Percentiles rank a stretch among this genome's conserved stretches.
phyloP scores from a whole-genome alignment of 495 filamentous ascomycete species.

The Lindgomyces ingoldianus region DNA sequence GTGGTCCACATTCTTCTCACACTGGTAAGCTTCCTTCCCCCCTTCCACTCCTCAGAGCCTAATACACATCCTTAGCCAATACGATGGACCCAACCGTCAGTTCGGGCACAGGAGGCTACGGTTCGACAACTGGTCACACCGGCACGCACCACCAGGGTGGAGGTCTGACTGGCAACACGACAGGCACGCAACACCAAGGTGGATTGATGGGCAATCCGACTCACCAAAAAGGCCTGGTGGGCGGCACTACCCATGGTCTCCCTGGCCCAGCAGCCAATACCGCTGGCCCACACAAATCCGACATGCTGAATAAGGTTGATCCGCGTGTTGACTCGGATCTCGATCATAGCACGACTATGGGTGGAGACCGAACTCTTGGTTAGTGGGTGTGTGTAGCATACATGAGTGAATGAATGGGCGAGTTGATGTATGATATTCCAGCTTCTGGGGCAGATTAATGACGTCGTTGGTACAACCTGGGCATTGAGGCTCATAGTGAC shows the following conservation, averaged over 20 bases:
- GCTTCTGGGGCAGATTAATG: slow-evolving; percentile 45
- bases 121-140: slow-evolving; percentile 5
- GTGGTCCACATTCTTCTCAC: not conserved
- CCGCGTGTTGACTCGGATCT: slow-evolving; percentile 54
- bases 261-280: slow-evolving; percentile 42
- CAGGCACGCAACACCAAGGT: not conserved
- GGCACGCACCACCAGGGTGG: not conserved
- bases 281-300: slow-evolving; percentile 55
- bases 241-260: no score
- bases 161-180: not conserved
- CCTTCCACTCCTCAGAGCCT: no score
- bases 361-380: slow-evolving; percentile 33
- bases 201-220: no score
- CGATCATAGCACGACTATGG: slow-evolving; percentile 39
- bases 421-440: slow-evolving; percentile 5
- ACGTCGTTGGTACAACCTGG: slow-evolving; percentile 32
- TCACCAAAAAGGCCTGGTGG: no score
- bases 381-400: not conserved
- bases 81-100: not conserved
- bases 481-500: not conserved
- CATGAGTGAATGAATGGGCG: not conserved
- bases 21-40: no score
- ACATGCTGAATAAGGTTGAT: slow-evolving; percentile 49
- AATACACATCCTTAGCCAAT: no score
- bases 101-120: not conserved